Base-by-base conservation (phyloP, 208 protist genomes). In the Leishmania braziliensis region DNA sequence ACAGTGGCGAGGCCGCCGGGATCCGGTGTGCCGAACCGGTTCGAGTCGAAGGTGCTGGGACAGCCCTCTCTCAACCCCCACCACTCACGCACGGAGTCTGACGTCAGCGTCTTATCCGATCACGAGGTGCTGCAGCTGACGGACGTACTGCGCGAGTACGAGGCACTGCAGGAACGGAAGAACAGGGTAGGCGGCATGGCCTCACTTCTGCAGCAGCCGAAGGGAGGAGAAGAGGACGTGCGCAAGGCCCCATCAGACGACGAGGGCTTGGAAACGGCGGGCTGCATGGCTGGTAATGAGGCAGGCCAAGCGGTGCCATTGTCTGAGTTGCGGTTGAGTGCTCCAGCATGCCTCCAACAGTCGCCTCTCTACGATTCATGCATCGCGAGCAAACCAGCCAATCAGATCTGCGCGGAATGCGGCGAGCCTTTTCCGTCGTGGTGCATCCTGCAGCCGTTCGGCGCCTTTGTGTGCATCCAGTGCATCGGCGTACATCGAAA, bases 401-500 rank as follows among this genome's bases (percentile, higher is more conserved):
- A 96, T 75, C 82, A 88, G 50, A 54, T 69, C 16, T 96, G 92
- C 77, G 89, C 90, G 9, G 90, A 96, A 79, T 96, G 92, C 82
- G 86, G 78, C 16, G 89, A 80, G 33, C 75, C 80, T 18, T 89
- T 83, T 63, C 92, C 92, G 26, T 93, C 88, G 33, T 96, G 92
- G 92, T 87, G 80, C 56, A 79, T 96, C 58, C 75, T 93, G 69
- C 80, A 90, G 65, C 90, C 92, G 14, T 94, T 93, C 84, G 92
- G 92, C 36, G 84, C 75, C 14, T 93, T 96, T 84, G 88, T 93
- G 48, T 96, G 92, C 79, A 96, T 96, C 76, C 72, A 91, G 63
- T 94, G 92, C 79, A 86, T 94, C 50, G 92, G 92, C 5, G 88
- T 94, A 65, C 92, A 96, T 79, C 89, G 92, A n/a, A 84, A 88